Evolutionary conservation across 1,139 yeast genomes (phyloP), one percentile per base, ranked within the genome.

Genomic region (Zygotorulaspora mrakii): DNA sequence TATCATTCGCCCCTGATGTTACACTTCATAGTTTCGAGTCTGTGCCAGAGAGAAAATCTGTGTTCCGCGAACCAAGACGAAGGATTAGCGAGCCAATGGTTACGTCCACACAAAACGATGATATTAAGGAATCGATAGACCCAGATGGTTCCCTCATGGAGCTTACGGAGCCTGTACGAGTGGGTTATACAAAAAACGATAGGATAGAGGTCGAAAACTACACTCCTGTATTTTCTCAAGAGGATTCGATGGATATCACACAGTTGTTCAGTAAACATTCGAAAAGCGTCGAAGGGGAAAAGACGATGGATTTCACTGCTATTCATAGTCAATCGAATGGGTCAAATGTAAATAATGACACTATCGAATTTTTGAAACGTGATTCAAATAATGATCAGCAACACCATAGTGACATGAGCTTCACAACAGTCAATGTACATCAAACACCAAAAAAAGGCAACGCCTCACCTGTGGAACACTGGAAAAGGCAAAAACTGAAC

Each of bases 1-100:
- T 82, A 0, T 79, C 86, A 1, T 82, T 82, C 66, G 86, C 87
- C 1, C 86, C 86, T 1, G 88, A 81, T 52, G 88, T 81, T 0
- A 81, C 87, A 0, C 63, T 82, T 25, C 87, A 81, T 58, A 79
- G 79, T 51, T 76, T 81, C 40, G 79, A 75, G 46, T 62, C 73
- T 43, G 65, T 74, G 4, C 73, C 76, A 2, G 55, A 48, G 24
- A 51, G 48, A 17, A 50, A 52, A 21, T 52, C 59, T 4, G 62
- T 62, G 42, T 52, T 72, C 45, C 57, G 74, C 41, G 71, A 69
- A 42, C 56, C 56, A 2, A 44, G 56, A 31, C 31, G 57, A 31
- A 43, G 40, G 23, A 47, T 20, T 17, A 38, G 36, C 40, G 51
- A 39, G 49, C 48, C 36, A 45, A 51, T 43, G 43, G 56, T 42